Percentiles rank a stretch among this genome's conserved stretches.
Evolutionary conservation across 1,139 yeast species (phyloP).

Genomic region (Yamadazyma triangularis): DNA sequence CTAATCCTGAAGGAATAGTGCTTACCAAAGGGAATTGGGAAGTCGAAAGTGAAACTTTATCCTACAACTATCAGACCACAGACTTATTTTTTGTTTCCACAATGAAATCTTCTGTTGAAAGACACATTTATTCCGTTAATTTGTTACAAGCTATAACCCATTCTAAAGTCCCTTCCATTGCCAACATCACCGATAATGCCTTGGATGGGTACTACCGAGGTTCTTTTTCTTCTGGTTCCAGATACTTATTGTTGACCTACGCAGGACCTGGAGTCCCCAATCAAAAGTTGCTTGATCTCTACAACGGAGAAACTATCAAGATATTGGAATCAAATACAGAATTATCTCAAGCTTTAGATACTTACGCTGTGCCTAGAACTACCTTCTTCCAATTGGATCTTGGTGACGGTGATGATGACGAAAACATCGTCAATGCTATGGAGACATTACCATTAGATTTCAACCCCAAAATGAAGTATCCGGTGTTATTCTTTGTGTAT

Average conservation of each 20-base stretch:
- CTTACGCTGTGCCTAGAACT: slow-evolving; percentile 47
- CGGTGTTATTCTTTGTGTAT: slow-evolving; percentile 67
- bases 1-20: slow-evolving; percentile 33
- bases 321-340: slow-evolving; percentile 48
- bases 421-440: slow-evolving; percentile 46
- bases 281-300: slow-evolving; percentile 59
- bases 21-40: slow-evolving; percentile 55
- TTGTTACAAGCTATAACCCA: slow-evolving; percentile 25
- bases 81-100: slow-evolving; percentile 47
- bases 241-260: slow-evolving; percentile 56
- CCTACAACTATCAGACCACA: slow-evolving; percentile 40
- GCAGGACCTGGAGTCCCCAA: slow-evolving; percentile 66
- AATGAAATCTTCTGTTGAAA: slow-evolving; percentile 46
- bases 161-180: slow-evolving; percentile 26
- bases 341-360: slow-evolving; percentile 30
- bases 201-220: slow-evolving; percentile 65
- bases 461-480: slow-evolving; percentile 52
- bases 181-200: slow-evolving; percentile 50
- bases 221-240: slow-evolving; percentile 64
- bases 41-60: slow-evolving; percentile 44
- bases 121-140: slow-evolving; percentile 48
- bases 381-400: slow-evolving; percentile 47
- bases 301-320: slow-evolving; percentile 24
- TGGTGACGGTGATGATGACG: slow-evolving; percentile 40
- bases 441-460: slow-evolving; percentile 66